phyloP scores from a whole-genome alignment of 495 filamentous ascomycete genomes.

The Podospora anserina region DNA sequence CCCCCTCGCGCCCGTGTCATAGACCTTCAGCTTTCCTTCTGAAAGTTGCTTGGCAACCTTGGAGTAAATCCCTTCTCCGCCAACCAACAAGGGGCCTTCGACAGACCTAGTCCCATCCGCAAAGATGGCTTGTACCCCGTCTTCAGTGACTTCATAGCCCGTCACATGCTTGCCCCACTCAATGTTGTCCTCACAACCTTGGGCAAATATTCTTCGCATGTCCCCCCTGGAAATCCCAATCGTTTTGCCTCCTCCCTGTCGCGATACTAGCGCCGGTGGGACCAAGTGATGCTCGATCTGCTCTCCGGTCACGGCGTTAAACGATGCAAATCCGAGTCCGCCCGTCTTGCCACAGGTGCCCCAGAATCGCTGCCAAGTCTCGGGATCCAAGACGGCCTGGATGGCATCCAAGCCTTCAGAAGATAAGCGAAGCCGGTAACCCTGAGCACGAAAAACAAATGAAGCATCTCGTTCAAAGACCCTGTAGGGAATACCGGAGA shows the following conservation, averaged over 20 bases:
- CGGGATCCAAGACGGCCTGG: slow-evolving; percentile 47
- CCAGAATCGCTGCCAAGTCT: slow-evolving; percentile 49
- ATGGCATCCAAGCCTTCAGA: slow-evolving; percentile 51
- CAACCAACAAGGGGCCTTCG: slow-evolving; percentile 49
- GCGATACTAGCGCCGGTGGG: slow-evolving; percentile 36
- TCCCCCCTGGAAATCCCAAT: slow-evolving; percentile 52
- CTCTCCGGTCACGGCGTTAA: slow-evolving; percentile 47
- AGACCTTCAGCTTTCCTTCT: slow-evolving; percentile 47
- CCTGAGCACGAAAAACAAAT: slow-evolving; percentile 50
- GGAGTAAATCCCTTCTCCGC: slow-evolving; percentile 53
- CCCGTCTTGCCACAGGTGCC: slow-evolving; percentile 51
- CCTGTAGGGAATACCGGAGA: slow-evolving; percentile 46
- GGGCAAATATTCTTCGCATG: slow-evolving; percentile 48
- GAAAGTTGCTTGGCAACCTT: slow-evolving; percentile 51
- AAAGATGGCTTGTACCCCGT: slow-evolving; percentile 47
- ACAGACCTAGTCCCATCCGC: slow-evolving; percentile 49
- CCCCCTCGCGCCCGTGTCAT: slow-evolving; percentile 52
- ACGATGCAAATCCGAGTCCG: slow-evolving; percentile 42
- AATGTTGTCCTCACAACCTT: slow-evolving; percentile 45
- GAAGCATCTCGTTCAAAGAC: slow-evolving; percentile 52
- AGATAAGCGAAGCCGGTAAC: slow-evolving; percentile 54
- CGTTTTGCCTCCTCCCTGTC: slow-evolving; percentile 42
- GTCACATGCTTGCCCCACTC: slow-evolving; percentile 47
- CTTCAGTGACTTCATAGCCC: slow-evolving; percentile 45
- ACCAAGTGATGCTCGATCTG: slow-evolving; percentile 17